Conservation (phyloP, 768 basidiomycete species). For the Crepidotus variabilis region DNA sequence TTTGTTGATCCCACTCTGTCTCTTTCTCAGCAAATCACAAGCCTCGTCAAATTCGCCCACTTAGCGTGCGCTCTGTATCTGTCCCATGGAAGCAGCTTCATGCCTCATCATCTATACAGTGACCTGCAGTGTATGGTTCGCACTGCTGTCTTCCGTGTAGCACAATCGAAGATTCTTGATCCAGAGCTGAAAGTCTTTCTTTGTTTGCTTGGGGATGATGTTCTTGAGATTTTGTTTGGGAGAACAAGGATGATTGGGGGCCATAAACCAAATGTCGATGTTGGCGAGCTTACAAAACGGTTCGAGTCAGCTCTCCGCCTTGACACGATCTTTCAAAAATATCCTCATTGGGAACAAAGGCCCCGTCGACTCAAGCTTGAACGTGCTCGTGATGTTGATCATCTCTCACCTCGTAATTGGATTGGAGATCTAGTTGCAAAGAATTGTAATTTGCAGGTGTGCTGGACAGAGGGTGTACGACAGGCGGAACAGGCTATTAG, state of each 20-base stretch:
- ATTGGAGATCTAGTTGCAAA: slow-evolving; percentile 5
- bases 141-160: slow-evolving; percentile 19
- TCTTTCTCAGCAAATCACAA: slow-evolving; percentile 22
- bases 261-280: slow-evolving; percentile 16
- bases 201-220: slow-evolving; percentile 22
- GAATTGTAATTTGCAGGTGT: not conserved
- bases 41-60: slow-evolving; percentile 20
- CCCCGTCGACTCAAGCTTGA: slow-evolving; percentile 17
- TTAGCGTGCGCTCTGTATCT: slow-evolving; percentile 20
- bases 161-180: slow-evolving; percentile 22
- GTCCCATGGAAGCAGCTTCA: slow-evolving; percentile 16
- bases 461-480: no score
- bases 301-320: slow-evolving; percentile 16
- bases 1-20: slow-evolving; percentile 18
- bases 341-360: slow-evolving; percentile 16
- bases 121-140: slow-evolving; percentile 26
- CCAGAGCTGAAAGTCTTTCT: slow-evolving; percentile 13
- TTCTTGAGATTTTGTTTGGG: slow-evolving; percentile 25
- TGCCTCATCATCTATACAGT: slow-evolving; percentile 25
- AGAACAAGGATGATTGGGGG: slow-evolving; percentile 20
- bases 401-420: slow-evolving; percentile 21
- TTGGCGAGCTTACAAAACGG: slow-evolving; percentile 13
- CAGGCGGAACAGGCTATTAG: not conserved
- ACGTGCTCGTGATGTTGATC: slow-evolving; percentile 19
- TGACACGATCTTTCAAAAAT: slow-evolving; percentile 11